Percentiles rank a stretch among this genome's conserved stretches.
Conservation (phyloP, 2,329 filamentous ascomycete genomes). For the Nigrograna mackinnonii region DNA sequence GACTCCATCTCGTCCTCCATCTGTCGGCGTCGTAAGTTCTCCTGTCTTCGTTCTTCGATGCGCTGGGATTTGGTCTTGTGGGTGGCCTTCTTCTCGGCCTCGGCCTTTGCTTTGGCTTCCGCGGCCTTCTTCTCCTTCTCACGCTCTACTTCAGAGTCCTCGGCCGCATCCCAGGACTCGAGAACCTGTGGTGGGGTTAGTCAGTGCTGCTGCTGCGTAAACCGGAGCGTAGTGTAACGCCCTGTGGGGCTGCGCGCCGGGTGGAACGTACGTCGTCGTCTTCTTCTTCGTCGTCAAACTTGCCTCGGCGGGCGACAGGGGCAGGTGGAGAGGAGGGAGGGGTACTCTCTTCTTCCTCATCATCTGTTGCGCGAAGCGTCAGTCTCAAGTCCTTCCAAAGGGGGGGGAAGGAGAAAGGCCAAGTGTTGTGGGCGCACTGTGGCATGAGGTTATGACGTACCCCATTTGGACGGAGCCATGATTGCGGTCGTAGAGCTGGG, state of each 20-base stretch:
- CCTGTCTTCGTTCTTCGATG: constrained; percentile 73
- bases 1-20: constrained; percentile 61
- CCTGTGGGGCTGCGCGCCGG: constrained; percentile 8
- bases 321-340: constrained; percentile 50
- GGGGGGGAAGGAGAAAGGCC: too few relatives aligned
- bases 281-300: constrained; percentile 92
- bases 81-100: constrained; percentile 82
- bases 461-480: constrained; percentile 46
- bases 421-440: too few relatives aligned
- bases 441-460: constrained; percentile 40
- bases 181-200: constrained; percentile 66
- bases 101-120: constrained; percentile 86
- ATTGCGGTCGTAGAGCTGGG: constrained; percentile 14
- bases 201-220: constrained; percentile 21
- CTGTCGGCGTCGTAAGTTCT: constrained; percentile 61
- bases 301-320: constrained; percentile 57
- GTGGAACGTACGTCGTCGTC: constrained; percentile 72
- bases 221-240: constrained; percentile 17
- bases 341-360: constrained; percentile 62
- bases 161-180: constrained; percentile 95
- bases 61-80: constrained; percentile 90
- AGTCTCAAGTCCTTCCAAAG: constrained; percentile 14
- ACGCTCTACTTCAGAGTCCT: constrained; percentile 95
- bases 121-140: constrained; percentile 90
- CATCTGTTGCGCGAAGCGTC: constrained; percentile 38